A percentile compares a stretch with the other conserved stretches of the same genome.
Conservation (phyloP, 345 rosid genomes). For the Rhizophora apiculata region DNA sequence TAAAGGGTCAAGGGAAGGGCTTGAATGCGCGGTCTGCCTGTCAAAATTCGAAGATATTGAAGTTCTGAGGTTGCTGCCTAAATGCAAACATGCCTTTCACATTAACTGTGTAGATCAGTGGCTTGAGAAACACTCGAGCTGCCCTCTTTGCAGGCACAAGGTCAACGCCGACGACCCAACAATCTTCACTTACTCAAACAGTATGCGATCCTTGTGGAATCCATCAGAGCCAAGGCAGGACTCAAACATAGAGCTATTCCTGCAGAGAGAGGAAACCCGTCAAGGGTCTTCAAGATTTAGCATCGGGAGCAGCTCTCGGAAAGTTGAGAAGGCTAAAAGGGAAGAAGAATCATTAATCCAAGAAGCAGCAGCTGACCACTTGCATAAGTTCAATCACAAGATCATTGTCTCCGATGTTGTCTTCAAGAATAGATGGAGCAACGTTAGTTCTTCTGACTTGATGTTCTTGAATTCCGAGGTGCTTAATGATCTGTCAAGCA, state of each 20-base stretch:
- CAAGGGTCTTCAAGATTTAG: conserved; percentile 63
- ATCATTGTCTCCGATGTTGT: conserved; percentile 70
- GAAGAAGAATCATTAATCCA: conserved; percentile 25
- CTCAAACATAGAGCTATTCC: conserved; percentile 53
- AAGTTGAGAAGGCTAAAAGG: conserved; percentile 28
- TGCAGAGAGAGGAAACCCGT: conserved; percentile 58
- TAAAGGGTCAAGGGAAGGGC: conserved; percentile 68
- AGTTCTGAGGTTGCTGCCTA: conserved; percentile 68
- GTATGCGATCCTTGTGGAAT: conserved; percentile 50
- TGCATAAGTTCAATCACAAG: conserved; percentile 67
- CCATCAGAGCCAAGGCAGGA: conserved; percentile 48
- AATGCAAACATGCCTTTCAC: conserved; percentile 86
- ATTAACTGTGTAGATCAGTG: conserved; percentile 78
- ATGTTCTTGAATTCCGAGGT: conserved; percentile 71
- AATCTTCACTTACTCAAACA: conserved; percentile 48
- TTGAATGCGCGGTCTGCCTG: conserved; percentile 82
- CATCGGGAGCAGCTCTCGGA: conserved; percentile 72
- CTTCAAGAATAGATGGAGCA: conserved; percentile 83
- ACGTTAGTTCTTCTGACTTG: conserved; percentile 72
- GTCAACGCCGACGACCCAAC: conserved; percentile 53
- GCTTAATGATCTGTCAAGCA: conserved; percentile 52
- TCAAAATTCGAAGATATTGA: conserved; percentile 80
- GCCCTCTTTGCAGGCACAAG: conserved; percentile 73
- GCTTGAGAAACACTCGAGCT: conserved; percentile 87
- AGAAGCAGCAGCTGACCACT: conserved; percentile 22